Evolutionary conservation across 345 rosid genomes (phyloP), one percentile per base, ranked within the genome.

Genomic region (Eucalyptus erythrocorys): DNA sequence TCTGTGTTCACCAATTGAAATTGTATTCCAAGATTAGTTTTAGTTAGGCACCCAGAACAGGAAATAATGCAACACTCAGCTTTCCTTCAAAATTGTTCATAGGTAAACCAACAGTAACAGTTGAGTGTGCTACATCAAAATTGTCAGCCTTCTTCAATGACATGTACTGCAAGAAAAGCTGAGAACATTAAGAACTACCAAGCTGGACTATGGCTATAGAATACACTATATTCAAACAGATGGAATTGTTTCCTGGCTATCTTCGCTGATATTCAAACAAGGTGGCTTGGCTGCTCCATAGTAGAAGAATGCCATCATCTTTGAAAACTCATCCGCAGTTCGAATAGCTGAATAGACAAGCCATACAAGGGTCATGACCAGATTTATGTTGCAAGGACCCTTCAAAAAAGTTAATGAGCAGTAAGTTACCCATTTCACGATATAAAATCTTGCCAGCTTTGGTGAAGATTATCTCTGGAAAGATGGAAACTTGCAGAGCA

Each of bases 251-350:
- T 97, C 98, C 86, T 93, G 93, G 82, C 88, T 88, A 82, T 90
- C 92, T 47, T 7, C 87, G 4, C 86, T 57, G 86, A 68, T 85
- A 88, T 87, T 89, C 88, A 97, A 89, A 90, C 94, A 96, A 81
- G 93, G 93, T 53, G 99, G 98, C 92, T 95, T 96, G 68, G 95
- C 95, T 87, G 96, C 99, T 92, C 99, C 98, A 80, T 96, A 96
- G 88, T 96, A 96, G 92, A 93, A 97, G 93, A 94, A 97, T 6
- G 98, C 98, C 97, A 96, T 97, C 27, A 96, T 96, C 89, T 96
- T 96, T 51, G 97, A 95, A 26, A 95, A 90, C 90, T 96, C 99
- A 85, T 95, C 96, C 53, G 99, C 94, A 90, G 92, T 93, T 93
- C 93, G 93, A 85, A 90, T 88, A 12, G 91, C 99, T 96, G 96